A percentile compares a stretch with the other conserved stretches of the same genome.
These are phyloP conservation scores for Diplodia scrobiculata DNA, from an alignment of 2,329 filamentous ascomycete species.

Conservation along the genomic window DNA sequence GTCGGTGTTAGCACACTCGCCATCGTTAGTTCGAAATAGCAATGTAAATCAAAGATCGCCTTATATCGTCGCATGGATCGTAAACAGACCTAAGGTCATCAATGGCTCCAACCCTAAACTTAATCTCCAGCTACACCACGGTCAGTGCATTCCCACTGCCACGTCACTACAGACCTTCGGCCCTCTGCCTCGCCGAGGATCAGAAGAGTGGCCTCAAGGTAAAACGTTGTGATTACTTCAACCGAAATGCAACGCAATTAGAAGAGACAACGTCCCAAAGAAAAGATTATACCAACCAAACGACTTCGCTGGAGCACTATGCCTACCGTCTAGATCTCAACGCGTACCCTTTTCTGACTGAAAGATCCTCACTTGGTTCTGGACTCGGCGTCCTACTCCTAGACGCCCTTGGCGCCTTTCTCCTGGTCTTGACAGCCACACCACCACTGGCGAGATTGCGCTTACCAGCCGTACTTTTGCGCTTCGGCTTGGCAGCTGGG, in stretches of 20 bases:
- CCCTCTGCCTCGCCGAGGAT: too few species aligned
- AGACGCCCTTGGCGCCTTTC: not conserved
- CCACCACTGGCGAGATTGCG: too few species aligned
- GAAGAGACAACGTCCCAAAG: not conserved
- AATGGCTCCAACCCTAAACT: too few species aligned
- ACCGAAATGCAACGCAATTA: not conserved
- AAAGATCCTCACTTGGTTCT: not conserved
- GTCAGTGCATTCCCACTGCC: too few species aligned
- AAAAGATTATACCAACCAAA: not conserved
- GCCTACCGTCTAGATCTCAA: not conserved
- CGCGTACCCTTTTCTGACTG: not conserved
- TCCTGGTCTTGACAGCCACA: too few species aligned
- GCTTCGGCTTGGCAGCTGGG: not conserved
- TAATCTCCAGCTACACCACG: too few species aligned
- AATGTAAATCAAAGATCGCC: too few species aligned
- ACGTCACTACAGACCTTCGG: too few species aligned
- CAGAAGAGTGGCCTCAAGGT: not conserved
- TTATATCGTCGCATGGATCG: too few species aligned
- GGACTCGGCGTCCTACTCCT: conserved; percentile 14
- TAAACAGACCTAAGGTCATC: too few species aligned
- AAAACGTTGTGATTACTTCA: not conserved
- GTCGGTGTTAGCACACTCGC: too few species aligned
- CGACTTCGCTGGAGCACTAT: not conserved
- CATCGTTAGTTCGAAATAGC: too few species aligned
- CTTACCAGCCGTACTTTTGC: not conserved